Conservation (phyloP, 1,284 basidiomycete genomes). For the Marasmius tenuissimus region DNA sequence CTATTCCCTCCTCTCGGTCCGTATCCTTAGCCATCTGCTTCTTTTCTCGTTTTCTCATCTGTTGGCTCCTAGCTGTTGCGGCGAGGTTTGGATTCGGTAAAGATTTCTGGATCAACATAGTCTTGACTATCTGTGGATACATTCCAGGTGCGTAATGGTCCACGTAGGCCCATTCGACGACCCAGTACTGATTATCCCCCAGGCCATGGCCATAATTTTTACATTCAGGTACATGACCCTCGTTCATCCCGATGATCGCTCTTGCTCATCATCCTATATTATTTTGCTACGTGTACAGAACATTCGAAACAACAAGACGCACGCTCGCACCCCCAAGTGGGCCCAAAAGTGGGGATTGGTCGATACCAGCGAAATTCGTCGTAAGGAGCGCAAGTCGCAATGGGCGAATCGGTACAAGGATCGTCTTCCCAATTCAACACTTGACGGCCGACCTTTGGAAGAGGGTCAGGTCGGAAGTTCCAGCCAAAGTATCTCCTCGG, state of each 20-base stretch:
- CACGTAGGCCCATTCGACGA: not conserved
- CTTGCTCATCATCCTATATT: conserved; percentile 10
- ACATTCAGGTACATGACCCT: conserved; percentile 66
- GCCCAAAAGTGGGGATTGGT: conserved; percentile 87
- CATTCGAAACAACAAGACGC: conserved; percentile 93
- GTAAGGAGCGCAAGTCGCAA: conserved; percentile 77
- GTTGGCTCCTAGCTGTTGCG: conserved; percentile 75
- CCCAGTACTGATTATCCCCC: conserved; percentile 15
- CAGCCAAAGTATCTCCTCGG: conserved; percentile 43
- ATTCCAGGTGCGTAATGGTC: conserved; percentile 66
- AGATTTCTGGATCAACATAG: conserved; percentile 92
- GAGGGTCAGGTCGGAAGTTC: conserved; percentile 71
- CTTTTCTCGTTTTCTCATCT: conserved; percentile 7
- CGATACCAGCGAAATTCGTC: conserved; percentile 72
- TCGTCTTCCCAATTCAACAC: conserved; percentile 70
- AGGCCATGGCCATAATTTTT: conserved; percentile 91
- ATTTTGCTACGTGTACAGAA: conserved; percentile 51
- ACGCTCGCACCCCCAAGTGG: conserved; percentile 93
- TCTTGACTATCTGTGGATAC: conserved; percentile 90
- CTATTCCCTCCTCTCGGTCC: conserved; percentile 86
- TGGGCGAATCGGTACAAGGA: conserved; percentile 90
- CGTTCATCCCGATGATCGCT: not conserved
- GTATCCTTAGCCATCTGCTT: conserved; percentile 18
- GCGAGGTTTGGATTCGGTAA: conserved; percentile 90
- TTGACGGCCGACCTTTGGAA: conserved; percentile 71